Evolutionary conservation across 805 yeast species (phyloP).

Genomic region (Candida oleophila): DNA sequence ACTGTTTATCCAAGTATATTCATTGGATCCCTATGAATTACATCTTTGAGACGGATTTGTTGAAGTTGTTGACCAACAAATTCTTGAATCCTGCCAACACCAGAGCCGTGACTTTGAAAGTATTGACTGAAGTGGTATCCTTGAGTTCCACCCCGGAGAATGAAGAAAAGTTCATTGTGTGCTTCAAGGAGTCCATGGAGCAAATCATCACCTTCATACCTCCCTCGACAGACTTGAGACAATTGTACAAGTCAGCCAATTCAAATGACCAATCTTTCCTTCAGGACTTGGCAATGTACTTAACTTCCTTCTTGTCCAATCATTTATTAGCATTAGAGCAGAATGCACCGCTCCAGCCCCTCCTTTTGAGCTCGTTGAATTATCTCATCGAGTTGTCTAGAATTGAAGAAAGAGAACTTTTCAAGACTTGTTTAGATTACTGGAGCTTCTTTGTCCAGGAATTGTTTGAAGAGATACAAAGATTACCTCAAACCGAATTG

Average conservation of each 20-base stretch:
- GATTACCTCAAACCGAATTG: slow-evolving; percentile 67
- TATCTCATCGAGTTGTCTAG: slow-evolving; percentile 82
- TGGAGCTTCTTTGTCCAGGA: slow-evolving; percentile 87
- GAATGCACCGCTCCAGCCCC: slow-evolving; percentile 52
- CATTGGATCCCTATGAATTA: slow-evolving; percentile 94
- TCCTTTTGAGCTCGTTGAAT: slow-evolving; percentile 70
- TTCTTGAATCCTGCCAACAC: slow-evolving; percentile 77
- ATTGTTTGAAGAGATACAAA: slow-evolving; percentile 82
- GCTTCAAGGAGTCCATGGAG: slow-evolving; percentile 74
- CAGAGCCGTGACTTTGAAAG: slow-evolving; percentile 82
- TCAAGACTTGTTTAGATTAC: slow-evolving; percentile 92
- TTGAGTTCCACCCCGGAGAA: slow-evolving; percentile 53
- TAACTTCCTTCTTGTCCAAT: slow-evolving; percentile 77
- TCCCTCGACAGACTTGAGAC: slow-evolving; percentile 64
- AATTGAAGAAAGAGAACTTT: slow-evolving; percentile 93
- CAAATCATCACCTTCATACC: slow-evolving; percentile 72
- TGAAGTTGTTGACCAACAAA: slow-evolving; percentile 69
- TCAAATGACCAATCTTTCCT: slow-evolving; percentile 88
- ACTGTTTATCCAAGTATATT: slow-evolving; percentile 77
- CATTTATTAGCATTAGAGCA: slow-evolving; percentile 69
- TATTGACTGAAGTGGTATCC: slow-evolving; percentile 86
- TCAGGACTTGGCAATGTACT: slow-evolving; percentile 91
- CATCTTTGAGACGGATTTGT: slow-evolving; percentile 82
- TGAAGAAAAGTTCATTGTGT: slow-evolving; percentile 57
- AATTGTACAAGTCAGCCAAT: slow-evolving; percentile 70